Base-by-base conservation (phyloP, 2,329 filamentous ascomycete genomes). In the Polytolypa hystricis region DNA sequence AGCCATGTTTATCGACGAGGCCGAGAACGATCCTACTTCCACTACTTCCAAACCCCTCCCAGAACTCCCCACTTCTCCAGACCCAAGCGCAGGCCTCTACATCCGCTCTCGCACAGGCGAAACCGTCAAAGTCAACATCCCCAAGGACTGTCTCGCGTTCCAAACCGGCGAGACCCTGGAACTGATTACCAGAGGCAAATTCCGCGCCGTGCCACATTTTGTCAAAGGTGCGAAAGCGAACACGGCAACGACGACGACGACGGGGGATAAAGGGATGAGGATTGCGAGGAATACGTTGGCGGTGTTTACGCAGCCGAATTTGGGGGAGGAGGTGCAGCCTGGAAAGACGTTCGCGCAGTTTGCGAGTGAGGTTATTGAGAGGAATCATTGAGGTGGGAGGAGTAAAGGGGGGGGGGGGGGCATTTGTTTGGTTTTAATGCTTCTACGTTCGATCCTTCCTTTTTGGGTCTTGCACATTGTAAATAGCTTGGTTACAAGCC, bases 171-270 rank as follows among this genome's bases (percentile, higher is more conserved):
- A 95, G 63, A 81, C 89, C 1, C 67, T 98, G 34, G 81, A 96
- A 62, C 70, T 84, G 40, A 95, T 98, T 55, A 96, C 89, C 0
- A 68, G 73, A n/a, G 91, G 91, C 7, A 78, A 75, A 52, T 94
- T 98, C 67, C 84, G 81, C 61, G 91, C 91, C 1, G 91, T 96
- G 42, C 89, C 91, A 47, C 91, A 98, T 66, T 96, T 93, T 58
- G 91, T 98, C 6, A 73, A 81, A 46, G 89, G 87, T 0, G 78
- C 81, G 4, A 70, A 73, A 45, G 66, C 73, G 1, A 71, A 68
- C 14, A 56, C 68, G 39, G 64, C 61, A 10, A 66, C 65, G 2
- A 25, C n/a, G n/a, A n/a, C n/a, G n/a, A n/a, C n/a, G n/a, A 28
- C 19, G 14, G 33, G 11, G 33, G 15, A 18, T 7, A 26, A 12